Conservation (phyloP, 768 basidiomycete genomes). For the Trametopsis cervina region DNA sequence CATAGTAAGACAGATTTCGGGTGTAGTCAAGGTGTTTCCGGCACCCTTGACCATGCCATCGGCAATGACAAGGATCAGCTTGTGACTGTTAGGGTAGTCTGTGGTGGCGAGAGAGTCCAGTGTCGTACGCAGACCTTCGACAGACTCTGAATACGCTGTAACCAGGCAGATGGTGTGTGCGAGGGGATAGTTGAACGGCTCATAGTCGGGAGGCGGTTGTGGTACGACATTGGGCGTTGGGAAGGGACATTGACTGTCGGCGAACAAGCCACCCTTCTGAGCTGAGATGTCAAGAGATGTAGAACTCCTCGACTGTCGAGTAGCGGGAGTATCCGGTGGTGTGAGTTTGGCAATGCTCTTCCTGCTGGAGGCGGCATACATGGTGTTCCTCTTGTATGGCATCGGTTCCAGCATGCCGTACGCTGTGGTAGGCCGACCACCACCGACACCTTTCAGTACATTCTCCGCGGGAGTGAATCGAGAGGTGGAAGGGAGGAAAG, state of each 20-base stretch:
- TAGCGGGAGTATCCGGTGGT: slow-evolving; percentile 66
- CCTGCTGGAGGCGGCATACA: slow-evolving; percentile 25
- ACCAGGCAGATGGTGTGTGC: slow-evolving; percentile 93
- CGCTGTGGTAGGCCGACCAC: slow-evolving; percentile 48
- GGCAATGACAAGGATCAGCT: slow-evolving; percentile 89
- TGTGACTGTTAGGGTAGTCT: slow-evolving; percentile 98
- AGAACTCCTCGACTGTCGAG: slow-evolving; percentile 74
- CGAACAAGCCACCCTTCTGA: slow-evolving; percentile 28
- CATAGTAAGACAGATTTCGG: slow-evolving; percentile 91
- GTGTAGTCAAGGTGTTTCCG: slow-evolving; percentile 84
- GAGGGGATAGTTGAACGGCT: slow-evolving; percentile 95
- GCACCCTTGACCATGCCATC: slow-evolving; percentile 98
- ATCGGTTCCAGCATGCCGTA: slow-evolving; percentile 62
- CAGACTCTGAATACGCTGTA: slow-evolving; percentile 96
- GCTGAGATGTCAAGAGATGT: slow-evolving; percentile 60
- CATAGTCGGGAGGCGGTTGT: slow-evolving; percentile 85
- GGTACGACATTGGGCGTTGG: slow-evolving; percentile 86
- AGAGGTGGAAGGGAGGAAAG: slow-evolving; percentile 61
- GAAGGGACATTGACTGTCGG: slow-evolving; percentile 83
- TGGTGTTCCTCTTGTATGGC: slow-evolving; percentile 48
- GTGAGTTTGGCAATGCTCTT: slow-evolving; percentile 44
- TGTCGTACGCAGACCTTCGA: slow-evolving; percentile 94
- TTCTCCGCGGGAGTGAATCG: slow-evolving; percentile 72
- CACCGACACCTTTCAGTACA: slow-evolving; percentile 41
- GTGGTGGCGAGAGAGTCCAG: slow-evolving; percentile 98